Conservation (phyloP, 192 early-diverging fungal genomes). For the Backusella luteola region DNA sequence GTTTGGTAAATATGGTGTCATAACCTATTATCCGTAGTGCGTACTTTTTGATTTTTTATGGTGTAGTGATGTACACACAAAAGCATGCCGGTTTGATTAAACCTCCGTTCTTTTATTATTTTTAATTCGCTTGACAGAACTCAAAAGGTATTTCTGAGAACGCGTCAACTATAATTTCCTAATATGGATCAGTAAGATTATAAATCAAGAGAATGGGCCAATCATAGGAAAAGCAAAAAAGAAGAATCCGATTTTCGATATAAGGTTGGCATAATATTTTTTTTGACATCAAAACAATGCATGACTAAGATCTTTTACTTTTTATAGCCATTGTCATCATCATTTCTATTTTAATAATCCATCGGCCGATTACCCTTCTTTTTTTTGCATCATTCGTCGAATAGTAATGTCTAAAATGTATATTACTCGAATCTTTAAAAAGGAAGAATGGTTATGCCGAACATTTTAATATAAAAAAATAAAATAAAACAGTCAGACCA, state of each 20-base stretch:
- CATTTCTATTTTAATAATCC: too few relatives aligned
- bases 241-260: background rate
- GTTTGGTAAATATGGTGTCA: too few relatives aligned
- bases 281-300: background rate
- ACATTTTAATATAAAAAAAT: too few relatives aligned
- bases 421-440: too few relatives aligned
- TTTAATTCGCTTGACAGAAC: too few relatives aligned
- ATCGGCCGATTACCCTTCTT: too few relatives aligned
- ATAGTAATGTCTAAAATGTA: too few relatives aligned
- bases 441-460: too few relatives aligned
- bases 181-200: background rate
- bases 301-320: background rate
- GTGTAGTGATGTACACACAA: background rate
- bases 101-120: background rate
- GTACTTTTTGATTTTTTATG: background rate
- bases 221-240: background rate
- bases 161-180: background rate
- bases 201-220: background rate
- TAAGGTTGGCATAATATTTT: background rate
- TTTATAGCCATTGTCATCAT: background rate
- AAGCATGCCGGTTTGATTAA: background rate
- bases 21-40: too few relatives aligned
- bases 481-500: too few relatives aligned
- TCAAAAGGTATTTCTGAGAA: background rate
- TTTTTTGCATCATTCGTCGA: too few relatives aligned